Conservation (phyloP, 2,329 filamentous ascomycete genomes). For the Fusarium denticulatum region DNA sequence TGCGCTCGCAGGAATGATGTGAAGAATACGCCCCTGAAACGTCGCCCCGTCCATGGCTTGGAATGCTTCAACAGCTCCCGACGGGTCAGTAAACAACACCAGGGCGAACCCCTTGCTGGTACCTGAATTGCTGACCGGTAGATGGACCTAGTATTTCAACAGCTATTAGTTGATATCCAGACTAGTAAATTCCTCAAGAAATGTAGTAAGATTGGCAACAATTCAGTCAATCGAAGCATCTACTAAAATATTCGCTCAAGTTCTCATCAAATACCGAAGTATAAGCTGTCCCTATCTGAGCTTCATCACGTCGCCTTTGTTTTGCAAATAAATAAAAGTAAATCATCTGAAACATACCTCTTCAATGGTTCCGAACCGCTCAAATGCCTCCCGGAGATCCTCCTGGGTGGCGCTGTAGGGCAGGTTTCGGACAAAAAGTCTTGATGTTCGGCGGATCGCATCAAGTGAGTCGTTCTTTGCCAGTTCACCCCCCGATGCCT, state of each 20-base stretch:
- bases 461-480: conserved; percentile 45
- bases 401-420: conserved; percentile 82
- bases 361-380: conserved; percentile 77
- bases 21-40: conserved; percentile 91
- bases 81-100: conserved; percentile 78
- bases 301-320: conserved; percentile 80
- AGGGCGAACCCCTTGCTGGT: conserved; percentile 91
- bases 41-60: conserved; percentile 81
- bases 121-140: conserved; percentile 78
- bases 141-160: conserved; percentile 74
- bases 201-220: conserved; percentile 43
- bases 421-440: conserved; percentile 90
- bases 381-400: conserved; percentile 78
- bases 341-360: conserved; percentile 74
- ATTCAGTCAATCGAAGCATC: conserved; percentile 93
- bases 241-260: conserved; percentile 99
- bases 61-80: conserved; percentile 81
- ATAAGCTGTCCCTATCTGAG: conserved; percentile 99
- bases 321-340: conserved; percentile 10
- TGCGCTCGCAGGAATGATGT: conserved; percentile 84
- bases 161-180: conserved; percentile 41
- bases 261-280: conserved; percentile 89
- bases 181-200: conserved; percentile 31
- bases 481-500: conserved; percentile 37
- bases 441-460: conserved; percentile 73